phyloP scores from a whole-genome alignment of 371 early-diverging fungal species.

The Chytridium lagenaria region DNA sequence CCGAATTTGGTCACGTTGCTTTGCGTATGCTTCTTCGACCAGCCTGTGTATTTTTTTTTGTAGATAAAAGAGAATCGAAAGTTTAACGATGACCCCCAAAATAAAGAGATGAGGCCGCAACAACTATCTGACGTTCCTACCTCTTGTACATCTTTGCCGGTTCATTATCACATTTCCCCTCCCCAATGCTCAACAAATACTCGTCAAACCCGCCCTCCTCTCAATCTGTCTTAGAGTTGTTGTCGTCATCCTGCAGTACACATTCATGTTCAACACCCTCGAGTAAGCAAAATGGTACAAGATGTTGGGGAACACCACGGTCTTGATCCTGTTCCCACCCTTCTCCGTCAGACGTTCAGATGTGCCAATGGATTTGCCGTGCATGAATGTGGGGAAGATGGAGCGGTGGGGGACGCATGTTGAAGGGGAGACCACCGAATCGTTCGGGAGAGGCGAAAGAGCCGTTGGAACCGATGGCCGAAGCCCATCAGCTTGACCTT shows the following conservation, averaged over 20 bases:
- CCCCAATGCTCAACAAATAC: conserved; percentile 45
- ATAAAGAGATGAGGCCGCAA: not conserved
- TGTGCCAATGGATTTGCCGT: conserved; percentile 54
- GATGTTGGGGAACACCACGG: conserved; percentile 52
- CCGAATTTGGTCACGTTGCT: conserved; percentile 25
- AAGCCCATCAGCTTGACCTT: conserved; percentile 34
- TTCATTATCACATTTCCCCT: conserved; percentile 36
- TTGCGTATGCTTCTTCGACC: conserved; percentile 19
- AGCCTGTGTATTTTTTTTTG: conserved; percentile 16
- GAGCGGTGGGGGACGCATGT: conserved; percentile 35
- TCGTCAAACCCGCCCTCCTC: conserved; percentile 55
- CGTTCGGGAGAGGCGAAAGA: conserved; percentile 43
- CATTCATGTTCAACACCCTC: conserved; percentile 52
- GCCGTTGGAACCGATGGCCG: conserved; percentile 39
- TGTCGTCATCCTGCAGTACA: conserved; percentile 49
- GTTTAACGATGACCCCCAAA: not conserved
- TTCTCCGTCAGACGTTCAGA: conserved; percentile 46
- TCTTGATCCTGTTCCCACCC: conserved; percentile 40
- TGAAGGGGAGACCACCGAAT: conserved; percentile 42
- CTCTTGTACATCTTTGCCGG: conserved; percentile 50
- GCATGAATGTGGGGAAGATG: conserved; percentile 53
- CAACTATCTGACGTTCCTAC: not conserved
- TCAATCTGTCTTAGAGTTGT: conserved; percentile 49
- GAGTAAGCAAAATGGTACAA: conserved; percentile 50
- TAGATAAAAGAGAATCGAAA: not conserved